Base-by-base conservation (phyloP, 1,284 basidiomycete genomes). In the Ustilago vetiveriae region DNA sequence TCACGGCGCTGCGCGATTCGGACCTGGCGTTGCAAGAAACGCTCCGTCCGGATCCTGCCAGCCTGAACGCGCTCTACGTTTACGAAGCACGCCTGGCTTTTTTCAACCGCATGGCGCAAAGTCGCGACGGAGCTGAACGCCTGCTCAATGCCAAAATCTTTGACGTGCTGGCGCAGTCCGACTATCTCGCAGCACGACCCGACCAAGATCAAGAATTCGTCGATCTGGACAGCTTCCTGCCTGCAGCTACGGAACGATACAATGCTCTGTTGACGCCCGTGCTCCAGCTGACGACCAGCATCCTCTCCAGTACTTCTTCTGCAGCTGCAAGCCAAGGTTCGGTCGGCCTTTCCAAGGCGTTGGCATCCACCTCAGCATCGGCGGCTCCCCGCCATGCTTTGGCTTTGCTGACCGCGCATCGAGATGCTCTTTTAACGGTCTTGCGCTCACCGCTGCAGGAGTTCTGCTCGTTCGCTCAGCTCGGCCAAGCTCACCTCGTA, bases 71-170 rank as follows among this genome's bases (percentile, higher is more conserved):
- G 0, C 85, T 95, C 41, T 98, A 96, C 83, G 92, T 98, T 14
- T 98, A 95, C 78, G 95, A 98, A 82, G 88, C 94, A 14, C 94
- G 94, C 83, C 89, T 96, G 86, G 90, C 92, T 0, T 85, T 96
- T 68, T 88, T 98, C 53, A 88, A 90, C 24, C 88, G 92, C 26
- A 88, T 97, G 83, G 89, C 92, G 0, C 89, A 92, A 76, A 90
- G 88, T 0, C 85, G 90, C 41, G 84, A 86, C 65, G 94, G 94
- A 3, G 92, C 93, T 0, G 93, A 96, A 78, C 87, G 89, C 45
- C 84, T 98, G 23, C 83, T 97, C 8, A 92, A 94, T 60, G 87
- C 89, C 3, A 89, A 90, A 48, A 75, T 94, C 3, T 86, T 98
- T 19, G 86, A 89, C 19, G 86, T 89, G n/a, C 83, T 98, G 24